Evolutionary conservation across 2,329 filamentous ascomycete species (phyloP), one percentile per base, ranked within the genome.

Genomic region (Neoascochyta sp.): DNA sequence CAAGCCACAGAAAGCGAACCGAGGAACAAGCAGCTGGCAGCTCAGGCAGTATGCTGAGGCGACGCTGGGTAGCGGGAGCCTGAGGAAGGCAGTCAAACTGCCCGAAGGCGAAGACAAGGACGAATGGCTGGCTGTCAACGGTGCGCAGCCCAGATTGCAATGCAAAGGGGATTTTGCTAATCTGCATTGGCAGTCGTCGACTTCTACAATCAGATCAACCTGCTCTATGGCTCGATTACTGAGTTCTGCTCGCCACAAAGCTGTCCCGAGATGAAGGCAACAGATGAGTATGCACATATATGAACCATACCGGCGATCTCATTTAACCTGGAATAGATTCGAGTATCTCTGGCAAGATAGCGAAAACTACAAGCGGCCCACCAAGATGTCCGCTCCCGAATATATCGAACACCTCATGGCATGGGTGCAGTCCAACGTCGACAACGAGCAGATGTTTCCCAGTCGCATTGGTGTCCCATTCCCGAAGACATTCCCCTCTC

Each of bases 191-290:
- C 26, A 95, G 89, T 98, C 71, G 92, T 98, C 70, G 92, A 98
- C 68, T 98, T 98, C 68, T 98, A 98, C 78, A 98, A 98, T 71
- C 92, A 98, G 68, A 94, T 98, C 73, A 98, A 98, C 68, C 77
- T 98, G 19, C 81, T 98, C 37, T 98, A 98, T 64, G 93, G 93
- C 37, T 92, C 92, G 47, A 98, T 98, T 61, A 98, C 92, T 38
- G 92, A 98, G 62, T 98, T 98, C 68, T 98, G 92, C 73, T 96
- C 92, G 15, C 90, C 92, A 17, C 84, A 92, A 62, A 88, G 88
- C 45, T 98, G 92, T 64, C 92, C 92, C 1, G 92, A 96, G 69
- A 98, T 98, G 92, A 98, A 98, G 68, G 92, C 92, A n/a, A 98
- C 92, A 7, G 93, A 98, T 68, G 92, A 98, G 83, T 92, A 75